Conservation (phyloP, 441 rosid genomes). For the Euphorbia corollata region DNA sequence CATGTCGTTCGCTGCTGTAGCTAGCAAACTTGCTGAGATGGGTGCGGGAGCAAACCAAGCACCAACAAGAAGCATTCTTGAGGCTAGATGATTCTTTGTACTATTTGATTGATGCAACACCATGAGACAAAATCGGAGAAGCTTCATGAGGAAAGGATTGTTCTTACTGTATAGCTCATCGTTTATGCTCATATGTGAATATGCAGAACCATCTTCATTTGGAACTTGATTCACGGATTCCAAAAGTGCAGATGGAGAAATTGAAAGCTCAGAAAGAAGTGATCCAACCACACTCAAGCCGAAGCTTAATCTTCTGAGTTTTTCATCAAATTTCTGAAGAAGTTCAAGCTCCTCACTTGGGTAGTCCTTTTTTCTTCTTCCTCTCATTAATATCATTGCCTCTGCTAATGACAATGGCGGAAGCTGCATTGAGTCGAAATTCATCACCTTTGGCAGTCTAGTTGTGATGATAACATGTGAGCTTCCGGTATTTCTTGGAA, state of each 20-base stretch:
- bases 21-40: slow-evolving; percentile 48
- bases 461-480: slow-evolving; percentile 83
- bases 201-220: slow-evolving; percentile 40
- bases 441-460: slow-evolving; percentile 68
- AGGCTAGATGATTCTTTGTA: slow-evolving; percentile 52
- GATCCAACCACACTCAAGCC: slow-evolving; percentile 72
- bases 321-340: slow-evolving; percentile 58
- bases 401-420: slow-evolving; percentile 48
- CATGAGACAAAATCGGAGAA: slow-evolving; percentile 47
- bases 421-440: slow-evolving; percentile 57
- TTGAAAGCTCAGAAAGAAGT: slow-evolving; percentile 63
- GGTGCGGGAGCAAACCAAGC: slow-evolving; percentile 90
- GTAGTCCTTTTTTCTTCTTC: slow-evolving; percentile 64
- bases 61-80: slow-evolving; percentile 72
- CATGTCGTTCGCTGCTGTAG: slow-evolving; percentile 59
- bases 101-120: slow-evolving; percentile 58
- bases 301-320: slow-evolving; percentile 60
- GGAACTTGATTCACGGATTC: slow-evolving; percentile 64
- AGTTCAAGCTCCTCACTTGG: slow-evolving; percentile 52
- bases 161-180: slow-evolving; percentile 67
- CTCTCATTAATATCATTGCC: slow-evolving; percentile 60
- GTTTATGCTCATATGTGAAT: slow-evolving; percentile 31
- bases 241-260: slow-evolving; percentile 61
- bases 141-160: slow-evolving; percentile 58
- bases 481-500: slow-evolving; percentile 78